These are phyloP conservation scores for Suillus ampliporus DNA, from an alignment of 768 basidiomycete species.

Conservation along the genomic window DNA sequence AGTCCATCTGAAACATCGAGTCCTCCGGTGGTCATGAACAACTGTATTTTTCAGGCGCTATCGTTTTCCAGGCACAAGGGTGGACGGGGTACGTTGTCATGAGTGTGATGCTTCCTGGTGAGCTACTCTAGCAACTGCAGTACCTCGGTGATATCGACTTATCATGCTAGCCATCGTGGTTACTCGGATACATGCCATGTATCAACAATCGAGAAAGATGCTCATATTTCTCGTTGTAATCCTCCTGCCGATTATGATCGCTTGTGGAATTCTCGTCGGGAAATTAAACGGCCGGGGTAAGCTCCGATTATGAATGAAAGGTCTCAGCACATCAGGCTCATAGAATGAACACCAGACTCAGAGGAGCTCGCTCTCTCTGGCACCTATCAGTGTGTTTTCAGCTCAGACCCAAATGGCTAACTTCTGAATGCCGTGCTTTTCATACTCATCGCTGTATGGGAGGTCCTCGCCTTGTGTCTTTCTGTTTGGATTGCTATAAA, in stretches of 20 bases:
- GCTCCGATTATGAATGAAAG: neutral
- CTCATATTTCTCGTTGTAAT: neutral
- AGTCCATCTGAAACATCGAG: neutral
- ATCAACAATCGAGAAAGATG: neutral
- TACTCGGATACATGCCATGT: neutral
- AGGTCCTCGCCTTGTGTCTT: neutral
- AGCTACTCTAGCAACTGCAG: too few relatives aligned
- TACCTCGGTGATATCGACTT: neutral
- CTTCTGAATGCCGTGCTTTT: neutral
- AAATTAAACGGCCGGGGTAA: neutral
- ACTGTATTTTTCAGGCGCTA: neutral
- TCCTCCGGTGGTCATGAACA: neutral
- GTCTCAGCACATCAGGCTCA: neutral
- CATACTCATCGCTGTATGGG: neutral
- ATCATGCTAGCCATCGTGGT: neutral
- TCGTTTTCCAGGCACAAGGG: neutral
- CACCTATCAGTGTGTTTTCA: neutral
- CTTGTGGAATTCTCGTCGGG: neutral
- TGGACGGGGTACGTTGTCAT: too few relatives aligned
- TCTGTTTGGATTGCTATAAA: neutral
- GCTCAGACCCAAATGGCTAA: too few relatives aligned
- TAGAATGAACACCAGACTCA: neutral
- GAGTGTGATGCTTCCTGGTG: too few relatives aligned
- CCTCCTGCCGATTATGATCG: neutral
- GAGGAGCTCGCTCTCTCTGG: neutral